Percentiles rank a stretch among this genome's conserved stretches.
phyloP scores from a whole-genome alignment of 2,329 filamentous ascomycete species.

The Colletotrichum musicola region DNA sequence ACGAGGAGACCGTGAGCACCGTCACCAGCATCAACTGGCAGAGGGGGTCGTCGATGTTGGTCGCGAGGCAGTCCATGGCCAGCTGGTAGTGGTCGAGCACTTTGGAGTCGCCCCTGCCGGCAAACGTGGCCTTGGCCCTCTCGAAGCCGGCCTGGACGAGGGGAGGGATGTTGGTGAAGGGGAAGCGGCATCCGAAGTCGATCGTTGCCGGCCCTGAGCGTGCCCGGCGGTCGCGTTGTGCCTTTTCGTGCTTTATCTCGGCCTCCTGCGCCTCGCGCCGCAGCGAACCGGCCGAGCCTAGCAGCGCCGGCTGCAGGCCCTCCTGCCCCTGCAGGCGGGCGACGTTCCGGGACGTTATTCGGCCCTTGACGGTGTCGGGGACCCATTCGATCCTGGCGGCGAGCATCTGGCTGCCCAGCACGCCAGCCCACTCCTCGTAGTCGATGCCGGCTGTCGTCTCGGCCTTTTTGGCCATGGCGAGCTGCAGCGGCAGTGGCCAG shows the following conservation, averaged over 20 bases:
- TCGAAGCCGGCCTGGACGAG: background rate
- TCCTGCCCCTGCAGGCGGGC: background rate
- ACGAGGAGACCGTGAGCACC: too few species aligned
- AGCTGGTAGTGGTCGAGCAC: background rate
- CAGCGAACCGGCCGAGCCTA: background rate
- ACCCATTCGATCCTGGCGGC: conserved; percentile 9
- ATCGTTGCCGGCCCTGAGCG: background rate
- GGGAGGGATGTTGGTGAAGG: background rate
- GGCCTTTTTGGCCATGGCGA: background rate
- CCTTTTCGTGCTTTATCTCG: background rate
- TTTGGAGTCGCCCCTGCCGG: background rate
- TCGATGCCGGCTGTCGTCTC: background rate
- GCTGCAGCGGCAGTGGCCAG: background rate
- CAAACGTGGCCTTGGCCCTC: background rate
- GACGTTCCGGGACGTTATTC: background rate
- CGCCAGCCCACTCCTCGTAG: background rate
- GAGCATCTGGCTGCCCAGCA: background rate
- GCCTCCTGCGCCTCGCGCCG: background rate
- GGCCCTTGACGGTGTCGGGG: background rate
- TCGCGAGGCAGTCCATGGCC: too few species aligned
- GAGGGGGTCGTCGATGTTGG: too few species aligned
- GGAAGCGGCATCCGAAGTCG: conserved; percentile 1
- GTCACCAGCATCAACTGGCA: too few species aligned
- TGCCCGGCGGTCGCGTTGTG: background rate
- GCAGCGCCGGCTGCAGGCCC: background rate